Percentiles rank a stretch among this genome's conserved stretches.
phyloP scores from a whole-genome alignment of 495 filamentous ascomycete species.

The Lasiosphaeris hirsuta region DNA sequence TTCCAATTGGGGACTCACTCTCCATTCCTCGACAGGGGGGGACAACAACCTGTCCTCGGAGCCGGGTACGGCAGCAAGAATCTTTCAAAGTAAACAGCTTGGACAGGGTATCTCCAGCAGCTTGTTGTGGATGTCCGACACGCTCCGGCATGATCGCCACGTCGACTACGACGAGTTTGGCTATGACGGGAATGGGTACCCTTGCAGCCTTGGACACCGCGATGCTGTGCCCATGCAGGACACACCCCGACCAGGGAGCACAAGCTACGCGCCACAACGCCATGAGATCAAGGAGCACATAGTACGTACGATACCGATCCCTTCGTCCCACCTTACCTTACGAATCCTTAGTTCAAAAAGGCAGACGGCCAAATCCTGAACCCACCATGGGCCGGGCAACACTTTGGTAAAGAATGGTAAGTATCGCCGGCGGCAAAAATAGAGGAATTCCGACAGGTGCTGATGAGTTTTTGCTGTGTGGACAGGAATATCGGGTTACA shows the following conservation, averaged over 20 bases:
- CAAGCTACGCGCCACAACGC: neutral
- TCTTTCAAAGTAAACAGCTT: neutral
- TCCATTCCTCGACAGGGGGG: no score
- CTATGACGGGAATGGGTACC: neutral
- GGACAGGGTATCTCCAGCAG: neutral
- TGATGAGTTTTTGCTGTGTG: neutral
- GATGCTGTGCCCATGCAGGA: neutral
- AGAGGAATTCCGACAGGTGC: neutral
- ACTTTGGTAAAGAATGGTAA: conserved; percentile 1
- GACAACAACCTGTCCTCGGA: no score
- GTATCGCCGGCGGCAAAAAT: neutral
- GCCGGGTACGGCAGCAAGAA: neutral
- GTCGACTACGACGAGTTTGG: conserved; percentile 1
- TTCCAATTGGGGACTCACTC: no score
- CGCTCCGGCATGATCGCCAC: neutral
- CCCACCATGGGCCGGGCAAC: neutral
- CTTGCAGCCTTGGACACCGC: neutral
- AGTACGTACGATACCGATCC: no score
- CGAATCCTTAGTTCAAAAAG: neutral
- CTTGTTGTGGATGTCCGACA: neutral
- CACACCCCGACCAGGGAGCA: neutral
- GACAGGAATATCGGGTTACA: neutral
- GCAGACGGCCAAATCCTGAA: neutral
- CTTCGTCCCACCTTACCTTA: no score
- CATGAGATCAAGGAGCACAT: neutral